phyloP scores from a whole-genome alignment of 371 early-diverging fungal species.

The Haplosporangium sp. region DNA sequence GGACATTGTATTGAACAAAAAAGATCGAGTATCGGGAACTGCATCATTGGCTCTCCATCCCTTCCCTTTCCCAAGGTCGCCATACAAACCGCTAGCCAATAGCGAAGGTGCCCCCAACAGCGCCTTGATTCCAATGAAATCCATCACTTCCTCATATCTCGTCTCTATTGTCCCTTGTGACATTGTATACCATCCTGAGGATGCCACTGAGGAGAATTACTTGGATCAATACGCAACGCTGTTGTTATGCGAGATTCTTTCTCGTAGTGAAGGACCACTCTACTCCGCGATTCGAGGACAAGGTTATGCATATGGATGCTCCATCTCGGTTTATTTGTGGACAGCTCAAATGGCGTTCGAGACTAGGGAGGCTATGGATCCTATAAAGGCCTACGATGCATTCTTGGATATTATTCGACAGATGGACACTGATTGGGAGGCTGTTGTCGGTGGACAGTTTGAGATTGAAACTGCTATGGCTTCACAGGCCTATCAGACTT shows the following conservation, averaged over 20 bases:
- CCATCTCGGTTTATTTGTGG: slow-evolving; percentile 64
- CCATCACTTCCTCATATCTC: slow-evolving; percentile 53
- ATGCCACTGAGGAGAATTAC: slow-evolving; percentile 34
- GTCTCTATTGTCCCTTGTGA: slow-evolving; percentile 57
- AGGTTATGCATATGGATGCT: slow-evolving; percentile 80
- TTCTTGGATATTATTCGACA: slow-evolving; percentile 64
- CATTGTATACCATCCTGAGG: slow-evolving; percentile 39
- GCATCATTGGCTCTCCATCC: slow-evolving; percentile 1
- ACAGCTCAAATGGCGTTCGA: slow-evolving; percentile 67
- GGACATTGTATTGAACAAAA: background rate
- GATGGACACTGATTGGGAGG: slow-evolving; percentile 63
- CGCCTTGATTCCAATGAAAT: slow-evolving; percentile 39
- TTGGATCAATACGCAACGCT: slow-evolving; percentile 60
- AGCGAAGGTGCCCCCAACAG: slow-evolving; percentile 32
- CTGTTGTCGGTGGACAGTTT: slow-evolving; percentile 57
- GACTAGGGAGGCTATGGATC: slow-evolving; percentile 66
- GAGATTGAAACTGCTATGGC: slow-evolving; percentile 72
- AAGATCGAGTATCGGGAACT: background rate
- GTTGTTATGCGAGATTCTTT: slow-evolving; percentile 72
- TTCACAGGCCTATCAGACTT: slow-evolving; percentile 62
- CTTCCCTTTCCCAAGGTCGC: slow-evolving; percentile 52
- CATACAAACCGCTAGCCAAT: slow-evolving; percentile 32
- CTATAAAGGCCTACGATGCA: slow-evolving; percentile 61
- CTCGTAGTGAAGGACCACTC: slow-evolving; percentile 78
- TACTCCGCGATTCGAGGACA: slow-evolving; percentile 79